Percentiles rank a stretch among this genome's conserved stretches.
phyloP scores from a whole-genome alignment of 805 yeast species.

The Yarrowia sp. region DNA sequence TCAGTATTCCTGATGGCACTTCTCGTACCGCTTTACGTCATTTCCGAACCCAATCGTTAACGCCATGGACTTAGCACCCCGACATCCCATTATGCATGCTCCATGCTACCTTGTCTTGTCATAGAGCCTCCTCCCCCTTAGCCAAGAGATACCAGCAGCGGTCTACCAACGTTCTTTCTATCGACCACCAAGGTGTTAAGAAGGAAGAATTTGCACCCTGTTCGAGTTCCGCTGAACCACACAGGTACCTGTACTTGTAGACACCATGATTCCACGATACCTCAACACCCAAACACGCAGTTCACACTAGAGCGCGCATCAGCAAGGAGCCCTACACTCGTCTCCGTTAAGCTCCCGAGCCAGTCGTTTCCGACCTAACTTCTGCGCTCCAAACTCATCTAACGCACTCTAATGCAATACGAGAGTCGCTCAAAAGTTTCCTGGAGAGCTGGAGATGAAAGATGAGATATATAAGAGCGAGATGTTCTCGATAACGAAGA shows the following conservation, averaged over 20 bases:
- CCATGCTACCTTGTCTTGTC: background rate
- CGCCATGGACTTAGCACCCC: conserved; percentile 5
- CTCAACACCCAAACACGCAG: too few relatives aligned
- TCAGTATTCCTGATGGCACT: too few relatives aligned
- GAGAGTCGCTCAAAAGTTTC: background rate
- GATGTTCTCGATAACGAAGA: background rate
- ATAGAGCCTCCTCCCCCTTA: background rate
- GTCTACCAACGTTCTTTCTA: background rate
- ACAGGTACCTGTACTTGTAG: too few relatives aligned
- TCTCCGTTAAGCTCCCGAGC: too few relatives aligned
- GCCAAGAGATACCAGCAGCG: conserved; percentile 12
- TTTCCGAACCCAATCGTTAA: background rate
- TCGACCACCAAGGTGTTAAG: conserved; percentile 8
- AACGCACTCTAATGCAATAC: background rate
- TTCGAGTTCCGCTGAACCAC: too few relatives aligned
- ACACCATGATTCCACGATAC: too few relatives aligned
- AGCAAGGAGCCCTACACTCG: too few relatives aligned
- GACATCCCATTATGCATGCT: conserved; percentile 5
- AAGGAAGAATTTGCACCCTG: too few relatives aligned
- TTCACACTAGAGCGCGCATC: too few relatives aligned
- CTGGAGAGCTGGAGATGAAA: background rate
- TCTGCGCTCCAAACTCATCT: background rate
- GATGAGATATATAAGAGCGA: background rate
- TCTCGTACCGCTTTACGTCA: too few relatives aligned
- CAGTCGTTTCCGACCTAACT: too few relatives aligned